Evolutionary conservation across 768 basidiomycete species (phyloP), one percentile per base, ranked within the genome.

Genomic region (Boletus rubescentipes): DNA sequence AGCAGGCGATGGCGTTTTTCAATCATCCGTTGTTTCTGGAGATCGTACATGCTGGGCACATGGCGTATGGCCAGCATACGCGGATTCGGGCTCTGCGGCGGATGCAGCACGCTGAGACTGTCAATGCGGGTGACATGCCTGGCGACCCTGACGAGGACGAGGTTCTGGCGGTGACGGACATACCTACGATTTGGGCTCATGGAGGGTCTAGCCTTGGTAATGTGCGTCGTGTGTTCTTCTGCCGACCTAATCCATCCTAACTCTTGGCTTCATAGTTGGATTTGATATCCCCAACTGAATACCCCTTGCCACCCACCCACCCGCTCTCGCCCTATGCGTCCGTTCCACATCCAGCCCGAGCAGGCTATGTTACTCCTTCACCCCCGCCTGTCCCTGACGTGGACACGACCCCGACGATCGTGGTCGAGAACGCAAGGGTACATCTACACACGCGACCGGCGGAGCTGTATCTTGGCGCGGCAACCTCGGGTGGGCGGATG

Each of bases 401-500:
- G 2, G 38, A 51, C 35, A 5, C 9, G 10, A n/a, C 35, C 11
- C 55, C 67, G 37, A 64, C n/a, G 14, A 39, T 67, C 9, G 18
- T 37, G 12, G 16, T 64, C 23, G 57, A 61, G 15, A 21, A 48
- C 12, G 9, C 18, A 7, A 20, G 6, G 43, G 48, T 58, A 12
- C 53, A 53, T 55, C 66, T 83, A 11, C 78, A 73, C 36, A 71
- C 73, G 48, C 75, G 79, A 8, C 77, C 81, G 2, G 70, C 61
- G 4, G 78, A 83, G 58, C 54, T 68, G 12, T 68, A 81, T 57
- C 70, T 82, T 0, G 76, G 77, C 2, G 76, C 79, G 15, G 46
- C 65, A 2, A 77, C 70, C 2, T 62, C 59, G 5, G 60, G 57
- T 3, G 62, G 72, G 29, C 63, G 67, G 34, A 52, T 84, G 35